Conservation (phyloP, 306 rosid genomes). For the Citrullus mucosospermus region DNA sequence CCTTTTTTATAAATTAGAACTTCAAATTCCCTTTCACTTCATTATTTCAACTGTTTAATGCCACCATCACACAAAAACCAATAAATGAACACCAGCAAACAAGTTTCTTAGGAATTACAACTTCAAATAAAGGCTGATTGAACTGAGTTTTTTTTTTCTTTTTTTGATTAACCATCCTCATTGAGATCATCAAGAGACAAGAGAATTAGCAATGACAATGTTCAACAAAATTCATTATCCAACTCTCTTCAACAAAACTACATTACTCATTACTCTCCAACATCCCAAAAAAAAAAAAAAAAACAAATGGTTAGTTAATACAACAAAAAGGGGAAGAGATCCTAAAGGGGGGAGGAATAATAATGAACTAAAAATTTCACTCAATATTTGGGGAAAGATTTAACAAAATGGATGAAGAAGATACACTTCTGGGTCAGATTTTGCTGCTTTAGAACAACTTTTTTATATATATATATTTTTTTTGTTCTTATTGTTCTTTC, state of each 20-base stretch:
- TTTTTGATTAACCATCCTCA: no score
- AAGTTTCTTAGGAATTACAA: not conserved
- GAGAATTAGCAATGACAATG: not conserved
- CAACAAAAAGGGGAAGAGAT: not conserved
- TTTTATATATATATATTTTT: not conserved
- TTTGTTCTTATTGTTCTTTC: not conserved
- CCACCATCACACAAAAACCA: not conserved
- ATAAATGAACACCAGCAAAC: not conserved
- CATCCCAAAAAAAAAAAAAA: not conserved
- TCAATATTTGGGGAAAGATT: conserved; percentile 5
- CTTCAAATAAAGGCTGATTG: not conserved
- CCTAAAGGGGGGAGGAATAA: not conserved
- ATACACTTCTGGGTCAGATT: conserved; percentile 32
- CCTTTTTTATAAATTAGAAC: not conserved
- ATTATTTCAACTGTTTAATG: not conserved
- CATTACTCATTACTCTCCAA: conserved; percentile 2
- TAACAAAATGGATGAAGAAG: conserved; percentile 5
- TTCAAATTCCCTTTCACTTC: not conserved
- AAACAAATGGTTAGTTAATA: not conserved
- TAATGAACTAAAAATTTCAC: conserved; percentile 19
- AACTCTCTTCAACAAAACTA: not conserved
- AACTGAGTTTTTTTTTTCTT: not conserved
- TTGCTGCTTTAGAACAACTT: not conserved
- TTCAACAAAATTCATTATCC: not conserved
- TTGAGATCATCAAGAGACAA: not conserved